These are phyloP conservation scores for Flueggea neowawraea DNA, from an alignment of 441 rosid species.

Conservation along the genomic window DNA sequence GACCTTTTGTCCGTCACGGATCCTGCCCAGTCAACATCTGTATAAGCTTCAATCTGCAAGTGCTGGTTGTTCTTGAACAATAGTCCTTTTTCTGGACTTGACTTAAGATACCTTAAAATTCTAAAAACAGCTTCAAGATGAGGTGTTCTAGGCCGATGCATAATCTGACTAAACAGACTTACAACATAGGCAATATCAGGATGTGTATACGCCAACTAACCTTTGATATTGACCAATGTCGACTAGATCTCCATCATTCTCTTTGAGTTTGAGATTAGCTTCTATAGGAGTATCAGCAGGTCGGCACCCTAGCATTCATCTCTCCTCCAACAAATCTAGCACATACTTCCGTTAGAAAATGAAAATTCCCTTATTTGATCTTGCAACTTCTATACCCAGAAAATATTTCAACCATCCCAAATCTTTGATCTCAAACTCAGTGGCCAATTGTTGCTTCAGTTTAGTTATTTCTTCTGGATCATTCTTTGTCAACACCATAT, in stretches of 20 bases:
- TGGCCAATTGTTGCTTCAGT: neutral
- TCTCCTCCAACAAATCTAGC: too few relatives aligned
- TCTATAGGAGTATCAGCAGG: too few relatives aligned
- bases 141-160: neutral
- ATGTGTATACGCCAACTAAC: neutral
- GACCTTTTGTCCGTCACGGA: neutral
- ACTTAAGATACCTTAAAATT: neutral
- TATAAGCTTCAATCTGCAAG: neutral
- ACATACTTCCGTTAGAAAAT: too few relatives aligned
- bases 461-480: too few relatives aligned
- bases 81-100: neutral
- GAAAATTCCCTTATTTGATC: too few relatives aligned
- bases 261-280: too few relatives aligned
- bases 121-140: neutral
- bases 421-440: too few relatives aligned
- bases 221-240: too few relatives aligned
- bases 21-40: neutral
- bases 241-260: too few relatives aligned
- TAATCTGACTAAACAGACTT: neutral
- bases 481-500: neutral
- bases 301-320: too few relatives aligned
- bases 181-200: neutral
- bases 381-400: too few relatives aligned
- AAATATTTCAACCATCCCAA: too few relatives aligned
- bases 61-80: neutral